A percentile compares a stretch with the other conserved stretches of the same genome.
These are phyloP conservation scores for Claviceps humidiphila DNA, from an alignment of 2,329 filamentous ascomycete genomes.

Conservation along the genomic window DNA sequence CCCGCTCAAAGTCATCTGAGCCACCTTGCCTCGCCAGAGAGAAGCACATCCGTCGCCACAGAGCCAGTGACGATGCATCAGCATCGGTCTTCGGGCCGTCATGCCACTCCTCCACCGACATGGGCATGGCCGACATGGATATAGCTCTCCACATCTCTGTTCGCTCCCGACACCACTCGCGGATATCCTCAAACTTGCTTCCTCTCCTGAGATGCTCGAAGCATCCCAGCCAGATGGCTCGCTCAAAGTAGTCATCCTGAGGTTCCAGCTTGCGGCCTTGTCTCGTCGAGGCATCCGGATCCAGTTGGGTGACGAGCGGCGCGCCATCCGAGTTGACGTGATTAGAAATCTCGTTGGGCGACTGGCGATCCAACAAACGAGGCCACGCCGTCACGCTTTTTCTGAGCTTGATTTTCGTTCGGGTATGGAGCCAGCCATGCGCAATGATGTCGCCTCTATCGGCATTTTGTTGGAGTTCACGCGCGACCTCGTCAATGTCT, in stretches of 20 bases:
- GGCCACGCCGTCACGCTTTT: constrained; percentile 65
- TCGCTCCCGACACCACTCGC: constrained; percentile 73
- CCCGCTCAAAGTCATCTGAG: constrained; percentile 66
- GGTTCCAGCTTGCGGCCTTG: constrained; percentile 65
- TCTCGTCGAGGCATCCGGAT: constrained; percentile 77
- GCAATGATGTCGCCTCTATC: constrained; percentile 72
- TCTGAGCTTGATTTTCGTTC: constrained; percentile 75
- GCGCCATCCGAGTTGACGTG: constrained; percentile 47
- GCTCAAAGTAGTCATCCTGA: constrained; percentile 79
- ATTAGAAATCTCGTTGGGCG: constrained; percentile 40
- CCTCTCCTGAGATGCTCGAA: constrained; percentile 86
- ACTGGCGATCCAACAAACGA: constrained; percentile 50
- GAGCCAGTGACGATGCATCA: constrained; percentile 33
- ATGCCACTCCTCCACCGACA: constrained; percentile 35
- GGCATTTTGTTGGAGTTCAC: constrained; percentile 61
- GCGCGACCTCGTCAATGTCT: constrained; percentile 62
- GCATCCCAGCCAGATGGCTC: constrained; percentile 83
- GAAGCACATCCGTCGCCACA: constrained; percentile 71
- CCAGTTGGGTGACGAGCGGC: constrained; percentile 70
- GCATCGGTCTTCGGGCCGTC: constrained; percentile 12
- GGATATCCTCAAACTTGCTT: constrained; percentile 58
- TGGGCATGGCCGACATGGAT: constrained; percentile 61
- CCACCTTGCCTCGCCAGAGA: constrained; percentile 55
- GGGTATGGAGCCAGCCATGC: constrained; percentile 86
- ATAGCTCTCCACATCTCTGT: constrained; percentile 84